Conservation (phyloP, 2,329 filamentous ascomycete species). For the Rhexocercosporidium sp. region DNA sequence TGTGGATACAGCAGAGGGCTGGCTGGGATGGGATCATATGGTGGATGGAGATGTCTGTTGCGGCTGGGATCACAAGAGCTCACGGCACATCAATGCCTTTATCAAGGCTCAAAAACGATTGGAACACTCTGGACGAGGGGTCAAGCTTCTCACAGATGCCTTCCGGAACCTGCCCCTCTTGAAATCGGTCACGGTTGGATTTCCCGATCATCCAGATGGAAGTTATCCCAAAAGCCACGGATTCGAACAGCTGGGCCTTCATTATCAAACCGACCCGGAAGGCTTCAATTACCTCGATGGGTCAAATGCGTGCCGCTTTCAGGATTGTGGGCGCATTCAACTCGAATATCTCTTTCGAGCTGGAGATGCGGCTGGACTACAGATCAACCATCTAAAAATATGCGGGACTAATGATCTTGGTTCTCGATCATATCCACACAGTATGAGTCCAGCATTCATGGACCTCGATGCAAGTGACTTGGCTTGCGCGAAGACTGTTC, state of each 20-base stretch:
- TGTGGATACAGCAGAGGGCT: background rate
- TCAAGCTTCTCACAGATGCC: slow-evolving; percentile 2
- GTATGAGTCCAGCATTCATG: background rate
- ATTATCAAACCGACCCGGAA: background rate
- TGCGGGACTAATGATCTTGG: background rate
- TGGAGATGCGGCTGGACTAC: background rate
- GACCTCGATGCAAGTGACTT: background rate
- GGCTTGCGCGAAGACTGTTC: background rate
- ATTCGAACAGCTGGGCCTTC: background rate
- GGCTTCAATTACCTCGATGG: slow-evolving; percentile 4
- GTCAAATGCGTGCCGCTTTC: background rate
- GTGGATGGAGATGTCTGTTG: slow-evolving; percentile 4
- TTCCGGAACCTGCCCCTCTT: background rate
- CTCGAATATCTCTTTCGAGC: background rate
- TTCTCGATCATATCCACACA: slow-evolving; percentile 1
- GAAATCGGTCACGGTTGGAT: background rate
- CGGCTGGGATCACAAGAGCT: background rate
- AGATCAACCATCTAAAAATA: background rate
- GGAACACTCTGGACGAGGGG: background rate
- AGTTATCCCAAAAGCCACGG: background rate
- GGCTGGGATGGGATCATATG: background rate
- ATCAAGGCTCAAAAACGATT: slow-evolving; percentile 4
- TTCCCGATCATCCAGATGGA: background rate
- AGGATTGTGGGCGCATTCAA: background rate
- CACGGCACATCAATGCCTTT: background rate